Percentiles rank a stretch among this genome's conserved stretches.
These are phyloP conservation scores for Leucocoprinus leucothites DNA, from an alignment of 768 basidiomycete genomes.

Conservation along the genomic window DNA sequence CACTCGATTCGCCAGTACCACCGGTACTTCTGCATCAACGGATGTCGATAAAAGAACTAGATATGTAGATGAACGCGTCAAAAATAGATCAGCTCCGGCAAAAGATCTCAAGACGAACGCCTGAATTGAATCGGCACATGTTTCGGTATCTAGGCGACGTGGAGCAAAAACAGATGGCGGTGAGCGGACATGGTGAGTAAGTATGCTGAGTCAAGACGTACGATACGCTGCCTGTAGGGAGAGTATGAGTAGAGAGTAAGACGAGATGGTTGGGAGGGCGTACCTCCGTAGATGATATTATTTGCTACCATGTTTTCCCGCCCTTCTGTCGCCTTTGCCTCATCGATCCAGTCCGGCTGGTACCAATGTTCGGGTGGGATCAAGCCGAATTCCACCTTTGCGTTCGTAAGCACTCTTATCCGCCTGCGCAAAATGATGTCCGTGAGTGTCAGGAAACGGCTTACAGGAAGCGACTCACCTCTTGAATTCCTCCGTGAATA, in stretches of 20 bases:
- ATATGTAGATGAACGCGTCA: background rate
- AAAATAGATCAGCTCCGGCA: background rate
- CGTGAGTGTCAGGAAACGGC: background rate
- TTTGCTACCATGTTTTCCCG: constrained; percentile 59
- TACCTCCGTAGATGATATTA: constrained; percentile 40
- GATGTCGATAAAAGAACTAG: constrained; percentile 71
- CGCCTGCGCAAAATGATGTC: constrained; percentile 19
- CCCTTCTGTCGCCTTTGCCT: constrained; percentile 52
- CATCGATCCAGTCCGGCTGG: constrained; percentile 75
- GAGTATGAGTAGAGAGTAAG: background rate
- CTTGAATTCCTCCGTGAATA: constrained; percentile 76
- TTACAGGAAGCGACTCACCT: constrained; percentile 33
- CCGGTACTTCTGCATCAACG: constrained; percentile 58
- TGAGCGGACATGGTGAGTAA: background rate
- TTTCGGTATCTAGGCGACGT: constrained; percentile 45
- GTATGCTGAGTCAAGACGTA: constrained; percentile 11
- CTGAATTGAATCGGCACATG: constrained; percentile 70
- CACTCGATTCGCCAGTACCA: constrained; percentile 83
- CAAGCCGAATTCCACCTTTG: constrained; percentile 46
- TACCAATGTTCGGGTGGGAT: constrained; percentile 70
- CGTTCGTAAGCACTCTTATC: constrained; percentile 24
- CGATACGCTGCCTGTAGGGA: constrained; percentile 23
- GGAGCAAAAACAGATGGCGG: background rate
- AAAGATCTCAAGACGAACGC: constrained; percentile 32
- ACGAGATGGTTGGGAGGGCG: background rate